These are phyloP conservation scores for Phytophthora tentaculata DNA, from an alignment of 352 stramenopile genomes.

Conservation along the genomic window DNA sequence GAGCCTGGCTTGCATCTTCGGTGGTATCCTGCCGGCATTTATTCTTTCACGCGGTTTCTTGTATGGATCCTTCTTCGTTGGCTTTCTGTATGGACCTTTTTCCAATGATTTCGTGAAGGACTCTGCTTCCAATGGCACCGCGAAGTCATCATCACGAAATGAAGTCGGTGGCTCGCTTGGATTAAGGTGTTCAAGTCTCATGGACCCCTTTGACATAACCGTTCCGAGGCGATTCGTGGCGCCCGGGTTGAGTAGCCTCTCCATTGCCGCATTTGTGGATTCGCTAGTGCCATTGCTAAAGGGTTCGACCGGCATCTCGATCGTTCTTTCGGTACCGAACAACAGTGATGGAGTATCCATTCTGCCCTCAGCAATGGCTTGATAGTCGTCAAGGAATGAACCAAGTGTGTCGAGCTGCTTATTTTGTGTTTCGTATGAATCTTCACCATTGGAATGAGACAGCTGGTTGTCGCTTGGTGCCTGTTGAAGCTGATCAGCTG, in stretches of 20 bases:
- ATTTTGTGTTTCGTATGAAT: conserved; percentile 27
- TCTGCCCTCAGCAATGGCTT: conserved; percentile 21
- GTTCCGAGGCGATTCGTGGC: conserved; percentile 30
- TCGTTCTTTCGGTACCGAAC: conserved; percentile 35
- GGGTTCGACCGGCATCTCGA: conserved; percentile 31
- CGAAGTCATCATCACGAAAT: conserved; percentile 20
- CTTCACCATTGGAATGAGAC: conserved; percentile 13
- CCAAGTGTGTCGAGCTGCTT: conserved; percentile 24
- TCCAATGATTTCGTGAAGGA: conserved; percentile 1
- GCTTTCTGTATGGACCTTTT: conserved; percentile 2
- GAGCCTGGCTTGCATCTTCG: conserved; percentile 14
- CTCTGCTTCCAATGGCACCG: conserved; percentile 8
- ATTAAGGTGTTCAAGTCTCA: conserved; percentile 47
- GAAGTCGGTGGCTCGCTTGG: conserved; percentile 42
- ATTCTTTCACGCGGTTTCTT: conserved; percentile 1
- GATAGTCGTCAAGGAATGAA: conserved; percentile 42
- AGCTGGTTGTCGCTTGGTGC: conserved; percentile 27
- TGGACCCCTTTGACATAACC: conserved; percentile 41
- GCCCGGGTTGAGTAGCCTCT: conserved; percentile 34
- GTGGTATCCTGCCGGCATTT: not conserved
- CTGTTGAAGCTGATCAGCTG: conserved; percentile 11
- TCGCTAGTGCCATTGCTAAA: conserved; percentile 33
- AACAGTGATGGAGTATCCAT: conserved; percentile 30
- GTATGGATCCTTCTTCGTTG: conserved; percentile 4
- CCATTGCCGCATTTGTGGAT: conserved; percentile 30